phyloP scores from a whole-genome alignment of 2,329 filamentous ascomycete genomes.

The Coleophoma cylindrospora region DNA sequence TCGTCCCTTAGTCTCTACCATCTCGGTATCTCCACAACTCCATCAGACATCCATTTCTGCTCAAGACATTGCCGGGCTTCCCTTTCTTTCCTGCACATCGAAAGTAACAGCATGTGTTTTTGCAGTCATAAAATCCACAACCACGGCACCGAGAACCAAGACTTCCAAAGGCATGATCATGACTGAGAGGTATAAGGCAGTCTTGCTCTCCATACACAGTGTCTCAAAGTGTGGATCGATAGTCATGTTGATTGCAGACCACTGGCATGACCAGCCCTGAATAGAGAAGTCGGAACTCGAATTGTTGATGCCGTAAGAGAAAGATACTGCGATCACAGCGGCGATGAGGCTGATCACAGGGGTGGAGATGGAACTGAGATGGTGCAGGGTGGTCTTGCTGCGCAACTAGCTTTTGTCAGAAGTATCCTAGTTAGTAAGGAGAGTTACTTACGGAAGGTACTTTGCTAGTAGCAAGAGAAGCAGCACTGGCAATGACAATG shows the following conservation, averaged over 20 bases:
- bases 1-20: no score
- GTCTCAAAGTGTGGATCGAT: slow-evolving; percentile 48
- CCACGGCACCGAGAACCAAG: slow-evolving; percentile 39
- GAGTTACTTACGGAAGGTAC: slow-evolving; percentile 40
- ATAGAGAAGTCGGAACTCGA: slow-evolving; percentile 48
- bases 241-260: slow-evolving; percentile 47
- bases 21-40: no score
- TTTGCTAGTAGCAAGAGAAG: slow-evolving; percentile 44
- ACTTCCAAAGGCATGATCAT: slow-evolving; percentile 53
- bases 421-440: not conserved
- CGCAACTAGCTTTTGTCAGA: slow-evolving; percentile 32
- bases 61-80: slow-evolving; percentile 24
- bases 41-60: no score
- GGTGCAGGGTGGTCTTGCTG: slow-evolving; percentile 20
- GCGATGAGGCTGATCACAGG: slow-evolving; percentile 39
- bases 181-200: slow-evolving; percentile 47
- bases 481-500: slow-evolving; percentile 40
- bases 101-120: slow-evolving; percentile 28
- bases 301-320: slow-evolving; percentile 53
- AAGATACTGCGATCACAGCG: slow-evolving; percentile 46
- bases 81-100: slow-evolving; percentile 20
- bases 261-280: slow-evolving; percentile 60
- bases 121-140: slow-evolving; percentile 39
- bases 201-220: slow-evolving; percentile 51
- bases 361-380: slow-evolving; percentile 25